Conservation (phyloP, 306 rosid genomes). For the Vicia villosa region DNA sequence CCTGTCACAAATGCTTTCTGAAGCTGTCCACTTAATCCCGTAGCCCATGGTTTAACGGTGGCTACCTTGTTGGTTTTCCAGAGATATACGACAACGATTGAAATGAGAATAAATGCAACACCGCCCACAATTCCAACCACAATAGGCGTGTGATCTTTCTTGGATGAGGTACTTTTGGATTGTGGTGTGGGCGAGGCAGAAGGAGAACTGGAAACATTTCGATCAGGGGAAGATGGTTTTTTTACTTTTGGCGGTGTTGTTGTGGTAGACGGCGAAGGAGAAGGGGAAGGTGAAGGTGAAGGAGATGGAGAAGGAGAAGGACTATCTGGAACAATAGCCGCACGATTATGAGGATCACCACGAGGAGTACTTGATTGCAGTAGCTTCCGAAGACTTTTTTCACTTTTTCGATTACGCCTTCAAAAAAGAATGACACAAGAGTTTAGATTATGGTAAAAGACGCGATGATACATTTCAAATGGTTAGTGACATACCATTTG, state of each 20-base stretch:
- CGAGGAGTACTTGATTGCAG: not conserved
- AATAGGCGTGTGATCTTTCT: not conserved
- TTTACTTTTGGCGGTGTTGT: not conserved
- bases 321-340: not conserved
- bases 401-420: slow-evolving; percentile 45
- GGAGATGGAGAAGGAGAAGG: slow-evolving; percentile 27
- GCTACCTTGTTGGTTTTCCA: slow-evolving; percentile 63
- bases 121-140: slow-evolving; percentile 62
- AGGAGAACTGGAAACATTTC: slow-evolving; percentile 37
- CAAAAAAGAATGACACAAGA: slow-evolving; percentile 26
- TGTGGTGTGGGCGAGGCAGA: slow-evolving; percentile 19
- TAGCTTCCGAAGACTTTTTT: slow-evolving; percentile 40
- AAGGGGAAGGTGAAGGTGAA: not conserved
- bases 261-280: slow-evolving; percentile 29
- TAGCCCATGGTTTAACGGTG: slow-evolving; percentile 90
- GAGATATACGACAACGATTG: slow-evolving; percentile 48
- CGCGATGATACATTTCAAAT: slow-evolving; percentile 27
- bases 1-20: slow-evolving; percentile 95
- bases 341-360: slow-evolving; percentile 25
- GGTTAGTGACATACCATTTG: slow-evolving; percentile 54
- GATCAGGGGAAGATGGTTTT: slow-evolving; percentile 18
- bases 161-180: not conserved
- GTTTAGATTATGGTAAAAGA: not conserved
- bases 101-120: slow-evolving; percentile 41
- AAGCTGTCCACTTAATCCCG: slow-evolving; percentile 98